These are phyloP conservation scores for Dacryopinax spathularia DNA, from an alignment of 768 basidiomycete species.

Conservation along the genomic window DNA sequence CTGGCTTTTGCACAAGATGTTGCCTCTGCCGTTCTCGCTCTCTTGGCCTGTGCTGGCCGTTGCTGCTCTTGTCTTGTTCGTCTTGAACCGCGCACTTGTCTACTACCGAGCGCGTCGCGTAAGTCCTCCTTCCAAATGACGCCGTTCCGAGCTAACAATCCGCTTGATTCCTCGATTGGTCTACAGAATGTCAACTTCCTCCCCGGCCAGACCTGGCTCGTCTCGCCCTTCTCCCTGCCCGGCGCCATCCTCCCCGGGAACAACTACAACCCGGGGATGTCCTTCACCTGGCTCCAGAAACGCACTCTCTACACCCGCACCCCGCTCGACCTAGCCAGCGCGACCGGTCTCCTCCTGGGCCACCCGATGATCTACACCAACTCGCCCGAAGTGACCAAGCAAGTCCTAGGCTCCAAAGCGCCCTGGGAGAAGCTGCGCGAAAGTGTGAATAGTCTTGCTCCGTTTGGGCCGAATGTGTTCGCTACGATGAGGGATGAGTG, in stretches of 20 bases:
- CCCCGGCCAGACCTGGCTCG: too few relatives aligned
- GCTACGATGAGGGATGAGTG: background rate
- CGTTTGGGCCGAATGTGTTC: background rate
- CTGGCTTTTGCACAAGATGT: too few relatives aligned
- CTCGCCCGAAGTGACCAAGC: background rate
- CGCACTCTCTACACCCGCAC: background rate
- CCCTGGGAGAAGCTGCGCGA: background rate
- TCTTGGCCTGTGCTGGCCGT: background rate
- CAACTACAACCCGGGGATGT: too few relatives aligned
- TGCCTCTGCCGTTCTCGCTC: background rate
- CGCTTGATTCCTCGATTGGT: too few relatives aligned
- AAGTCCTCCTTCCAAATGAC: too few relatives aligned
- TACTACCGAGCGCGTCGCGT: background rate
- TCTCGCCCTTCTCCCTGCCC: too few relatives aligned
- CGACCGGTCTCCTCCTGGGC: background rate
- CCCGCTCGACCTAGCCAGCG: background rate
- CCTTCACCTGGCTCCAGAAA: background rate
- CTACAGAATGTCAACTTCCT: too few relatives aligned
- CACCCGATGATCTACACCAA: background rate
- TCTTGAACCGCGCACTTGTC: background rate
- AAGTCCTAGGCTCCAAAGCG: background rate
- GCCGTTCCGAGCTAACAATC: too few relatives aligned
- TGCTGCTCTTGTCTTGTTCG: background rate
- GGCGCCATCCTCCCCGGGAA: too few relatives aligned
- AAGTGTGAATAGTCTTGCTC: background rate